Evolutionary conservation across 2,329 filamentous ascomycete genomes (phyloP).

Genomic region (Pseudopyricularia javanii): DNA sequence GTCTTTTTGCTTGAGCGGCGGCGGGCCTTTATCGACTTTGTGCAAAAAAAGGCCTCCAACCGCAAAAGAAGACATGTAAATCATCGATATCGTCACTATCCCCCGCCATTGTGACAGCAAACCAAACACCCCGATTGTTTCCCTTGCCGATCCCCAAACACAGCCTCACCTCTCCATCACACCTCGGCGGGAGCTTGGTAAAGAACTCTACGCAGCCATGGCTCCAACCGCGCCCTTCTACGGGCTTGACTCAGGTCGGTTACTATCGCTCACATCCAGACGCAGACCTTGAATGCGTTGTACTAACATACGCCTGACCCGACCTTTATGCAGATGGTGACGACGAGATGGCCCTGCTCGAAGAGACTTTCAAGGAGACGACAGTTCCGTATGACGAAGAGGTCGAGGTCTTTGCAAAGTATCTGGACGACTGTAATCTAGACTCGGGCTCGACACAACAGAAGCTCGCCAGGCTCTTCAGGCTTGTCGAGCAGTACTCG

Average conservation of each 20-base stretch:
- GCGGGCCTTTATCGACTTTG: not conserved
- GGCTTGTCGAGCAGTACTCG: constrained; percentile 55
- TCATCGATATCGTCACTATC: not conserved
- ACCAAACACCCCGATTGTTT: not conserved
- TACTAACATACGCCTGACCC: not conserved
- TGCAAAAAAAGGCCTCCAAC: not conserved
- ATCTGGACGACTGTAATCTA: constrained; percentile 61
- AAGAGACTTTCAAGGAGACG: constrained; percentile 16
- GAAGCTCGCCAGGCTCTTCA: constrained; percentile 53
- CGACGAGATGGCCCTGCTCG: constrained; percentile 17
- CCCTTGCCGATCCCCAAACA: not conserved
- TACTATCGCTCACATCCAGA: not conserved
- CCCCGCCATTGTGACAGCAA: not conserved
- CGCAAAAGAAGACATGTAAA: no score
- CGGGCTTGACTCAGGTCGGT: constrained; percentile 1
- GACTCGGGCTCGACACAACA: constrained; percentile 34
- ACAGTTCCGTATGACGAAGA: constrained; percentile 59
- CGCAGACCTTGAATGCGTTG: not conserved
- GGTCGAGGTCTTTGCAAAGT: constrained; percentile 76
- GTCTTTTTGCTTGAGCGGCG: no score
- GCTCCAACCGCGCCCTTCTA: not conserved
- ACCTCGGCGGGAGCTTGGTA: not conserved
- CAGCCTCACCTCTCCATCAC: not conserved
- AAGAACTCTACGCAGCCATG: not conserved
- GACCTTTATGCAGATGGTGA: not conserved